A percentile compares a stretch with the other conserved stretches of the same genome.
Evolutionary conservation across 768 basidiomycete species (phyloP).

Genomic region (Botryobasidium botryosum): DNA sequence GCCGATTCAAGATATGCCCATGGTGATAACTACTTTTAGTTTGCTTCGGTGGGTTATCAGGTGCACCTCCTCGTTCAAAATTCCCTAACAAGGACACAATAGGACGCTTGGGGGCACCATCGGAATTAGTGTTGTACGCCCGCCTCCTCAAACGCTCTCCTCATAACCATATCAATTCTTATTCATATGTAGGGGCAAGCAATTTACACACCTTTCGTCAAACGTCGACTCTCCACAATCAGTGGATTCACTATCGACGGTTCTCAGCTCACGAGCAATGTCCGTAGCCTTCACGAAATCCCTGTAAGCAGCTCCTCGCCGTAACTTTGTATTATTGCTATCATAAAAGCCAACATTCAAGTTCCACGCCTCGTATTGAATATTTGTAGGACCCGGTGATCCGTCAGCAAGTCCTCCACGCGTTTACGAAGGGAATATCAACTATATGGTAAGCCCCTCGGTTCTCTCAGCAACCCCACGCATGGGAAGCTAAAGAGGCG

Average conservation of each 20-base stretch:
- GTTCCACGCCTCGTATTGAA: no score
- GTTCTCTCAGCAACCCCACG: background rate
- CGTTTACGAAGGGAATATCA: conserved; percentile 8
- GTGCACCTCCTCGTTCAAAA: no score
- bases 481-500: no score
- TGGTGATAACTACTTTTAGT: conserved; percentile 14
- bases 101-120: conserved; percentile 16
- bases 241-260: conserved; percentile 11
- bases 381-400: conserved; percentile 11
- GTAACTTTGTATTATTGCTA: conserved; percentile 1
- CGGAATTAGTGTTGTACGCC: conserved; percentile 17
- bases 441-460: conserved; percentile 8
- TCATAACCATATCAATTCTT: no score
- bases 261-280: conserved; percentile 1
- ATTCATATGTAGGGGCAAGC: no score
- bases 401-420: conserved; percentile 5
- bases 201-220: conserved; percentile 13
- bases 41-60: no score
- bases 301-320: background rate
- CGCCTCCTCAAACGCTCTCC: no score
- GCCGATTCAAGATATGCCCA: conserved; percentile 17
- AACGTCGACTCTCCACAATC: conserved; percentile 11
- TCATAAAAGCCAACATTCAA: no score
- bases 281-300: background rate
- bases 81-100: no score